Base-by-base conservation (phyloP, 352 stramenopile genomes). In the Phytophthora ohioensis region DNA sequence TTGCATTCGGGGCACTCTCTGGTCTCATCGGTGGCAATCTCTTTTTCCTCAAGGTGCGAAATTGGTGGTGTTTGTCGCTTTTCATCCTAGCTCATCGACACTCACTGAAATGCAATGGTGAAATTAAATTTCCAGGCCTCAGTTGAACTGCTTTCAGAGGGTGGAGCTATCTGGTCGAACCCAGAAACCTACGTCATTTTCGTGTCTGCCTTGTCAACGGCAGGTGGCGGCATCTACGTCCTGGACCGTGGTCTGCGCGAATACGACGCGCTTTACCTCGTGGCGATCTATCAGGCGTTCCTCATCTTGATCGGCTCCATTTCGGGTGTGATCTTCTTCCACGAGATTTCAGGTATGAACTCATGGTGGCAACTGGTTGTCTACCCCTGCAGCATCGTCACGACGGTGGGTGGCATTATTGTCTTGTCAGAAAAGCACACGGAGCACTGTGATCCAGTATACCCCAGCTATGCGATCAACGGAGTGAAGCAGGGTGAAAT, bases 281-380 rank as follows among this genome's bases (percentile, higher is more conserved):
- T 96, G 11, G 85, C 88, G 5, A 94, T 94, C 54, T 96, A 96
- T 66, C 78, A 96, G 39, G 85, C 85, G 35, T 93, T 94, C 64
- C 70, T 96, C 41, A 96, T 96, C 52, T 64, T 94, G 56, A 93
- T 93, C 72, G 84, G 88, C 52, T 94, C 88, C 54, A 78, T 96
- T 67, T 94, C 85, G 3, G 88, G 88, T 5, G 87, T 96, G 45
- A 91, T 96, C 56, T 96, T 96, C 69, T 96, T 96, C 77, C 85
- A 93, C 62, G 88, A 96, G 79, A 93, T 87, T 62, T 71, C 82
- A 2, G 88, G 83, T 51, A 96, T 96, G 84, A 86, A 84, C 52
- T 76, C 82, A 47, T 95, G 85, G 86, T 95, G 88, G 88, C 88
- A 95, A 69, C 69, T 81, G 43, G 64, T 84, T 45, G 48, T 95